Percentiles rank a stretch among this genome's conserved stretches.
phyloP scores from a whole-genome alignment of 768 basidiomycete genomes.

The Piloderma croceum region DNA sequence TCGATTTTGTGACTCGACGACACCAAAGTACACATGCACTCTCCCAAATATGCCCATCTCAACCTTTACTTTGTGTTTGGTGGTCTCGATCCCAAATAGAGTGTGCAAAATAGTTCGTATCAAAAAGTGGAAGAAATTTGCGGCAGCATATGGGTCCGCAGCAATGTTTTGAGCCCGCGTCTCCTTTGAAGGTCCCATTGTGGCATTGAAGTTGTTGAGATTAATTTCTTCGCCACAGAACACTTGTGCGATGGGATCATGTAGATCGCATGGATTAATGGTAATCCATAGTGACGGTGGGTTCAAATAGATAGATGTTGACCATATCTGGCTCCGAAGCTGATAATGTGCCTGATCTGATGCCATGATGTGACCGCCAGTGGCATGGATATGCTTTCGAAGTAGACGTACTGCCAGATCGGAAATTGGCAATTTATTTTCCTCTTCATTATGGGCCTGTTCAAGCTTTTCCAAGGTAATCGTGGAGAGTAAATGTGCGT shows the following conservation, averaged over 20 bases:
- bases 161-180: constrained; percentile 28
- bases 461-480: constrained; percentile 26
- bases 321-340: constrained; percentile 28
- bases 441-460: constrained; percentile 30
- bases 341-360: constrained; percentile 26
- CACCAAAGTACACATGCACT: constrained; percentile 30
- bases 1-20: constrained; percentile 35
- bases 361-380: constrained; percentile 20
- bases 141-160: constrained; percentile 32
- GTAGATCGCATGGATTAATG: constrained; percentile 35
- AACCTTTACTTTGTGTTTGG: constrained; percentile 11
- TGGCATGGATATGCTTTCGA: constrained; percentile 19
- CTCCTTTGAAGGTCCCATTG: constrained; percentile 17
- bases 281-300: constrained; percentile 37
- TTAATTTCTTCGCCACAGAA: constrained; percentile 34
- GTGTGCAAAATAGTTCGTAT: constrained; percentile 24
- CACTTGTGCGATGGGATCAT: constrained; percentile 38
- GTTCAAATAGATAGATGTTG: constrained; percentile 16
- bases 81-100: constrained; percentile 26
- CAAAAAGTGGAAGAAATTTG: constrained; percentile 35
- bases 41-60: constrained; percentile 27
- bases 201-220: constrained; percentile 25
- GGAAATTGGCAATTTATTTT: constrained; percentile 7
- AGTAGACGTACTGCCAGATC: constrained; percentile 24
- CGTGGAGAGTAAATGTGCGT: constrained; percentile 16